Evolutionary conservation across 2,329 filamentous ascomycete genomes (phyloP).

Genomic region (Paraphaeosphaeria minitans): DNA sequence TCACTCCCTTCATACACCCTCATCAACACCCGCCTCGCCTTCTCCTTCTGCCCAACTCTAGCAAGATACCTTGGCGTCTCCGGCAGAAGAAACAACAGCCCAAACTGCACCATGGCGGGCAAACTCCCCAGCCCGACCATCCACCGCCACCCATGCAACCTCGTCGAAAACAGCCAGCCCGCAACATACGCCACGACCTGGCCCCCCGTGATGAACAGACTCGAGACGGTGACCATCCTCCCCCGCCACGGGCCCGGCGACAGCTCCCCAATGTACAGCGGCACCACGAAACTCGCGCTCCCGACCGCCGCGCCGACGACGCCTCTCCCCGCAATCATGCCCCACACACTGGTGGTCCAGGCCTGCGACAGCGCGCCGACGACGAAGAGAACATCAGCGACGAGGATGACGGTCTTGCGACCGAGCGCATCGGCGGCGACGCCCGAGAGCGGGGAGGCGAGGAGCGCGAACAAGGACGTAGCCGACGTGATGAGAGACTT

Average conservation of each 20-base stretch:
- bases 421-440: conserved; percentile 73
- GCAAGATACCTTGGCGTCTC: conserved; percentile 91
- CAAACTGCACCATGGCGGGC: conserved; percentile 74
- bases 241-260: conserved; percentile 78
- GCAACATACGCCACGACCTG: conserved; percentile 88
- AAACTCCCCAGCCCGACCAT: conserved; percentile 86
- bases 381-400: conserved; percentile 67
- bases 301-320: conserved; percentile 76
- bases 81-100: conserved; percentile 73
- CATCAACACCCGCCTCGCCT: conserved; percentile 68
- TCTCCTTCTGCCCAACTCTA: conserved; percentile 64
- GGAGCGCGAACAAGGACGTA: conserved; percentile 62
- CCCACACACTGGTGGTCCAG: conserved; percentile 59
- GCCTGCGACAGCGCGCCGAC: conserved; percentile 71
- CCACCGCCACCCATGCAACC: conserved; percentile 75
- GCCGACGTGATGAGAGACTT: conserved; percentile 64
- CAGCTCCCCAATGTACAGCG: conserved; percentile 79
- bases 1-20: conserved; percentile 62
- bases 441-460: conserved; percentile 61
- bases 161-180: conserved; percentile 72
- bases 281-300: conserved; percentile 79
- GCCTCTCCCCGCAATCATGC: conserved; percentile 71
- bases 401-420: conserved; percentile 79
- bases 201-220: conserved; percentile 82
- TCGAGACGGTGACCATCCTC: conserved; percentile 78